Evolutionary conservation across 169 alveolate genomes (phyloP), one percentile per base, ranked within the genome.

Genomic region (Plasmodium knowlesi): DNA sequence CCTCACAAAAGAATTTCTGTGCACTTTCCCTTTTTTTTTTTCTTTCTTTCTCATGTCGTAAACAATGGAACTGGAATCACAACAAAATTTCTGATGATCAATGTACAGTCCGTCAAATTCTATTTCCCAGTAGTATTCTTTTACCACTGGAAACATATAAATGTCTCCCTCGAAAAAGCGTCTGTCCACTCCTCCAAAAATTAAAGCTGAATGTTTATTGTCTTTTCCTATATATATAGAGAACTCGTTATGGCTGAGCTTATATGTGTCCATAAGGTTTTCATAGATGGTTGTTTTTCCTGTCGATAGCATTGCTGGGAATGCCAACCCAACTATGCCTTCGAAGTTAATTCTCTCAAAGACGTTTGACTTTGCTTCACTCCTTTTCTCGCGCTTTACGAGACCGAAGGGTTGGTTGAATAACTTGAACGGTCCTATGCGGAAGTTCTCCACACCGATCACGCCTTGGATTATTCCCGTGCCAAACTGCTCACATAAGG

Each of bases 91-190:
- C 28, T 93, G 92, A 54, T 97, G 96, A 22, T 98, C 98, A 22
- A 98, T 86, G 85, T 96, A 96, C 25, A 98, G 84, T 39, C 97
- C 98, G 46, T 94, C 95, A 25, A 98, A 83, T 8, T 83, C 85
- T 25, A 97, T 97, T 91, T 98, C 98, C 99, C 99, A 98, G 76
- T 98, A 98, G 90, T 97, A 97, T 76, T 97, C 98, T 5, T 97
- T 78, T 3, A 95, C 96, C 30, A 98, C 98, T 25, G 98, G 99
- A 73, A 97, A 93, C 98, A 98, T 97, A 25, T 92, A 95, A 32
- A 98, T 94, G 10, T 90, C 96, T 37, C 96, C 97, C 67, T 95
- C 90, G 83, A 93, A 97, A 83, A 98, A 95, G 10, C 96, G 82
- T 5, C 88, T 93, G 25, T 97, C 98, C 14, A 97, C 98, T 3